phyloP scores from a whole-genome alignment of 306 rosid species.

The cucumber (Cucumis sativus) region Cucumber_9930_V3 NC_026655.2:3754501-3755000 shows the following conservation, averaged over 20 bases:
- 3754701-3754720: too few relatives aligned
- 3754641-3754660: background rate
- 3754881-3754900: background rate
- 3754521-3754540: background rate
- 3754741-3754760: too few relatives aligned
- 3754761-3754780: background rate
- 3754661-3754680: background rate
- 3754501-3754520: background rate
- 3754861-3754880: background rate
- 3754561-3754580: background rate
- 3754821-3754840: background rate
- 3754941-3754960: background rate
- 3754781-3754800: background rate
- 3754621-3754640: background rate
- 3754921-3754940: background rate
- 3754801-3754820: background rate
- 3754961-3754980: background rate
- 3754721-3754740: too few relatives aligned
- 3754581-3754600: background rate
- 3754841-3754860: background rate
- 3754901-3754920: background rate
- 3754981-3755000: background rate
- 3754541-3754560: background rate
- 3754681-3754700: too few relatives aligned
- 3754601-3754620: background rate